Conservation (phyloP, 345 rosid genomes). For the Carallia pectinifolia region DNA sequence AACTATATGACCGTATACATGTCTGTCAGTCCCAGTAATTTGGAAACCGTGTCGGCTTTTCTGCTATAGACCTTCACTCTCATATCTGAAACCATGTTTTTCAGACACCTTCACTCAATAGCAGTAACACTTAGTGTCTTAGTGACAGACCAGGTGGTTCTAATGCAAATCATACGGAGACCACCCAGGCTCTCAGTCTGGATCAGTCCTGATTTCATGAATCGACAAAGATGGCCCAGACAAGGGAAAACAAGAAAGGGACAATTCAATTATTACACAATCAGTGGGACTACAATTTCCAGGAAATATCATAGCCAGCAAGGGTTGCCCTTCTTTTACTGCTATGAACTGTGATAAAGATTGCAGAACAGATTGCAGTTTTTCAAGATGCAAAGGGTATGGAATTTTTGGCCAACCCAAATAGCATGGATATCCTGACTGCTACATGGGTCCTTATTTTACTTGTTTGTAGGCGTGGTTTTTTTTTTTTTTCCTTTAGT, state of each 20-base stretch:
- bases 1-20: slow-evolving; percentile 35
- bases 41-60: slow-evolving; percentile 38
- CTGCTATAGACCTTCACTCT: slow-evolving; percentile 36
- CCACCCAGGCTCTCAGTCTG: slow-evolving; percentile 19
- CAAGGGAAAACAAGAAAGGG: slow-evolving; percentile 4
- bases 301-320: slow-evolving; percentile 6
- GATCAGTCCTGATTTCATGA: slow-evolving; percentile 27
- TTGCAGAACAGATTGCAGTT: slow-evolving; percentile 4
- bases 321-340: slow-evolving; percentile 2
- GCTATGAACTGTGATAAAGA: slow-evolving; percentile 2
- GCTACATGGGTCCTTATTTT: slow-evolving; percentile 18
- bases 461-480: slow-evolving; percentile 5
- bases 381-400: slow-evolving; percentile 5
- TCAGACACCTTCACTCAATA: background rate
- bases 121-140: background rate
- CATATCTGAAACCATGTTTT: slow-evolving; percentile 24
- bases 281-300: slow-evolving; percentile 13
- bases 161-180: background rate
- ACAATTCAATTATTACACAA: slow-evolving; percentile 38
- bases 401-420: slow-evolving; percentile 6
- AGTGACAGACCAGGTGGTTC: background rate
- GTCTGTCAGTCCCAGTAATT: slow-evolving; percentile 36
- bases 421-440: background rate
- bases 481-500: background rate
- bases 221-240: slow-evolving; percentile 41